phyloP scores from a whole-genome alignment of 306 rosid species.

The Cajanus cajan region DNA sequence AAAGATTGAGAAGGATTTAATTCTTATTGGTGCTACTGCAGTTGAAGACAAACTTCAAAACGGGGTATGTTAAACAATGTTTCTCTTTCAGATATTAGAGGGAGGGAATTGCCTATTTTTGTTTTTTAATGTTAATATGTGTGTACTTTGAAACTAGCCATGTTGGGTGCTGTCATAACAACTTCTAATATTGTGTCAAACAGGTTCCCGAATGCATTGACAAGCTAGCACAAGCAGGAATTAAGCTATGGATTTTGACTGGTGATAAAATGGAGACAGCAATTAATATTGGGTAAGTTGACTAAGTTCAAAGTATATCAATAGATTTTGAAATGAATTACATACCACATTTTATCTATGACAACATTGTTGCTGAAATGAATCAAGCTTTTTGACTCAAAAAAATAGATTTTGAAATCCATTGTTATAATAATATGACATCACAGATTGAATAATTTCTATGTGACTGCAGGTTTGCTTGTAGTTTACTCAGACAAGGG shows the following conservation, averaged over 20 bases:
- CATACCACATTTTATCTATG: no score
- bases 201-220: slow-evolving; percentile 45
- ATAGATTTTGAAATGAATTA: neutral
- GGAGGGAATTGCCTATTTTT: neutral
- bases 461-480: slow-evolving; percentile 28
- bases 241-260: slow-evolving; percentile 40
- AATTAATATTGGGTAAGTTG: slow-evolving; percentile 37
- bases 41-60: slow-evolving; percentile 43
- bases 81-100: neutral
- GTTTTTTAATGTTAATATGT: neutral
- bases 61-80: slow-evolving; percentile 30
- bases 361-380: no score
- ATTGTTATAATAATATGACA: neutral
- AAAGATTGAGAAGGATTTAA: slow-evolving; percentile 34
- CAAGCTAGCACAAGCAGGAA: slow-evolving; percentile 44
- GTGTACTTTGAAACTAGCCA: neutral
- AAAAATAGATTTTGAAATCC: neutral
- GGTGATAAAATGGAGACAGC: slow-evolving; percentile 49
- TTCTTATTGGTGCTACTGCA: slow-evolving; percentile 44
- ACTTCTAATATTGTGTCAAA: neutral
- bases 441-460: neutral
- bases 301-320: slow-evolving; percentile 21
- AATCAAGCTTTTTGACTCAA: no score
- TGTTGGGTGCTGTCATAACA: neutral
- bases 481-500: slow-evolving; percentile 42